A percentile compares a stretch with the other conserved stretches of the same genome.
Evolutionary conservation across 768 basidiomycete genomes (phyloP).

Genomic region (Pleurotus giganteus): DNA sequence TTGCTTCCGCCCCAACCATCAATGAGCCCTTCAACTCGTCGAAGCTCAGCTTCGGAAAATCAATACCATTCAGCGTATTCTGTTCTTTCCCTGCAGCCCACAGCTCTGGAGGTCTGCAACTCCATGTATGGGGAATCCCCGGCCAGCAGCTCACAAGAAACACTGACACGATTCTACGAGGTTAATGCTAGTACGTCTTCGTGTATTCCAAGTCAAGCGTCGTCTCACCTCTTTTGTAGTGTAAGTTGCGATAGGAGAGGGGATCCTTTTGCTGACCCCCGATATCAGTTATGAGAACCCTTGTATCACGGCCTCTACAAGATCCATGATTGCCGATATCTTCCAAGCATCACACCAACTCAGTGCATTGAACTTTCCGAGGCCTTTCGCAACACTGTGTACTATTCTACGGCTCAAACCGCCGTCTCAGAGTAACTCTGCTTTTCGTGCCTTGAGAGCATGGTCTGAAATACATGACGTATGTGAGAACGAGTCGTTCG

Average conservation of each 20-base stretch:
- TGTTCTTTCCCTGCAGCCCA: constrained; percentile 45
- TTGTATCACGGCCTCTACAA: constrained; percentile 70
- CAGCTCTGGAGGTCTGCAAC: constrained; percentile 68
- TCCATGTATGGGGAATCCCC: constrained; percentile 63
- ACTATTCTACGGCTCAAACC: constrained; percentile 49
- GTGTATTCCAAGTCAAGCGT: constrained; percentile 1
- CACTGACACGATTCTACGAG: constrained; percentile 67
- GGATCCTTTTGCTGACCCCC: constrained; percentile 14
- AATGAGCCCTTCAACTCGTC: constrained; percentile 3
- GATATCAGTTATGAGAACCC: constrained; percentile 77
- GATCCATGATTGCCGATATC: constrained; percentile 70
- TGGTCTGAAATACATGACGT: constrained; percentile 79
- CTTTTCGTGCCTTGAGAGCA: constrained; percentile 63
- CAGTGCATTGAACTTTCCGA: constrained; percentile 64
- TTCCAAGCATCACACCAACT: constrained; percentile 59
- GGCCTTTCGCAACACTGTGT: constrained; percentile 58
- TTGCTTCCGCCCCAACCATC: neutral
- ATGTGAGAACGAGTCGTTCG: constrained; percentile 78
- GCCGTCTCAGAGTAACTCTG: constrained; percentile 34
- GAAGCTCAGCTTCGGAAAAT: constrained; percentile 17
- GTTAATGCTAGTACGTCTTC: constrained; percentile 57
- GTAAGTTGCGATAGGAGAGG: constrained; percentile 29
- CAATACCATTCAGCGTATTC: constrained; percentile 28
- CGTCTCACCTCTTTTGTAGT: constrained; percentile 23
- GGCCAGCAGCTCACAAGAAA: constrained; percentile 38